These are phyloP conservation scores for Misopates orontium DNA, from an alignment of 257 asterid genomes.

Conservation along the genomic window DNA sequence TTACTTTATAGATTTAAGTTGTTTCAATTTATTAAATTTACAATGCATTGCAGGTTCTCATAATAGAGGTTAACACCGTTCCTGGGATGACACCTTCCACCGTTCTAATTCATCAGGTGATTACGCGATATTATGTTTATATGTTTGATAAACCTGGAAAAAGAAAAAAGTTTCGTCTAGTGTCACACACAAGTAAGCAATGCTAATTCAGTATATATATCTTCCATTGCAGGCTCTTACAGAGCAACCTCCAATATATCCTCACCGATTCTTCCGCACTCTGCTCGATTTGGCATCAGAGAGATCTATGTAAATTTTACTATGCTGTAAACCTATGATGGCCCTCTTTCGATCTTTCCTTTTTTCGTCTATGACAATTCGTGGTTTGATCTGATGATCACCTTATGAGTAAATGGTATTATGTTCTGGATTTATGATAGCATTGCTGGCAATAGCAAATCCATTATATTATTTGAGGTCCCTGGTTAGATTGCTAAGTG, in stretches of 20 bases:
- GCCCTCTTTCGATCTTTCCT: too few species aligned
- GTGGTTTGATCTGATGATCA: not conserved
- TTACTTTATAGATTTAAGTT: too few species aligned
- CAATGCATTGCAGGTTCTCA: constrained; percentile 60
- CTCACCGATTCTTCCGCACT: constrained; percentile 72
- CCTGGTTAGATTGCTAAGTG: not conserved
- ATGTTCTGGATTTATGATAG: too few species aligned
- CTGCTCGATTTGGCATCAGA: constrained; percentile 71
- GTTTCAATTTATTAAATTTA: too few species aligned
- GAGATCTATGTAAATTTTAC: constrained; percentile 25
- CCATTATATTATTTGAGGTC: constrained; percentile 11
- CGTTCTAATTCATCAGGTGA: constrained; percentile 87
- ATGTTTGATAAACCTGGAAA: not conserved
- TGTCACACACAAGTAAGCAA: too few species aligned
- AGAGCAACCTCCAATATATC: constrained; percentile 81
- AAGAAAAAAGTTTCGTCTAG: too few species aligned
- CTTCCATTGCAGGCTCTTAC: constrained; percentile 58
- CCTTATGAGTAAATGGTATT: not conserved
- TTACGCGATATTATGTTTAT: not conserved
- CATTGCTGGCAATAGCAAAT: constrained; percentile 7
- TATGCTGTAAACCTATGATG: too few species aligned
- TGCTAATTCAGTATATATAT: too few species aligned
- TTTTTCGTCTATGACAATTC: not conserved
- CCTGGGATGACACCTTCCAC: constrained; percentile 99
- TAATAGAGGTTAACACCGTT: constrained; percentile 83